phyloP scores from a whole-genome alignment of 2,329 filamentous ascomycete genomes.

The Xylariaceae sp. region DNA sequence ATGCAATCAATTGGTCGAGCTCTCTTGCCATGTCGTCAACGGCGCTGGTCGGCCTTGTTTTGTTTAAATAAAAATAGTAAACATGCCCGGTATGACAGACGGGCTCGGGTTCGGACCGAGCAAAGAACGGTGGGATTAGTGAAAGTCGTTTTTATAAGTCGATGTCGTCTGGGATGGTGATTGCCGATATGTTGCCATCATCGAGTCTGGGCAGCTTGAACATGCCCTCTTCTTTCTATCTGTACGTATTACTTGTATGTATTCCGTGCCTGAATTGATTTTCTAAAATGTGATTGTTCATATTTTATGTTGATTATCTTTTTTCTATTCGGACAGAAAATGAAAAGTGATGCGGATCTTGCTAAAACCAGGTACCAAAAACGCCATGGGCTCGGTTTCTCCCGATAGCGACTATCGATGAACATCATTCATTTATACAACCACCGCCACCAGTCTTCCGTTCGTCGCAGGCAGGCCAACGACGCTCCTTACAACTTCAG shows the following conservation, averaged over 20 bases:
- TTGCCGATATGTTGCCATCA: too few relatives aligned
- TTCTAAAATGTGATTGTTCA: background rate
- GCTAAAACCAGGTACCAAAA: too few relatives aligned
- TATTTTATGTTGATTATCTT: too few relatives aligned
- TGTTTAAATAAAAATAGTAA: background rate
- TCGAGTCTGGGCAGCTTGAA: too few relatives aligned
- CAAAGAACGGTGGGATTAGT: background rate
- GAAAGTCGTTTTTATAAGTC: too few relatives aligned
- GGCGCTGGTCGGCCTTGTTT: too few relatives aligned
- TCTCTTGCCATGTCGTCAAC: too few relatives aligned
- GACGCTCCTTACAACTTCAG: background rate
- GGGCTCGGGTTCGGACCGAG: background rate
- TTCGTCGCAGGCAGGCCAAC: background rate
- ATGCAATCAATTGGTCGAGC: background rate
- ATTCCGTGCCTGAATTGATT: background rate
- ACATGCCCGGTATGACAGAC: background rate
- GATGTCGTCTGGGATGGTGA: too few relatives aligned
- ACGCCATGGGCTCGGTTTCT: background rate
- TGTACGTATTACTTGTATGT: background rate
- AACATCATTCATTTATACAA: background rate
- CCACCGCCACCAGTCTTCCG: background rate
- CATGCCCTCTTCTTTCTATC: background rate
- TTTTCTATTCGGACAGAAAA: too few relatives aligned
- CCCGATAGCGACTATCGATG: background rate
- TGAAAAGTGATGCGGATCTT: background rate